phyloP scores from a whole-genome alignment of 2,329 filamentous ascomycete genomes.

The Alternaria ventricosa region DNA sequence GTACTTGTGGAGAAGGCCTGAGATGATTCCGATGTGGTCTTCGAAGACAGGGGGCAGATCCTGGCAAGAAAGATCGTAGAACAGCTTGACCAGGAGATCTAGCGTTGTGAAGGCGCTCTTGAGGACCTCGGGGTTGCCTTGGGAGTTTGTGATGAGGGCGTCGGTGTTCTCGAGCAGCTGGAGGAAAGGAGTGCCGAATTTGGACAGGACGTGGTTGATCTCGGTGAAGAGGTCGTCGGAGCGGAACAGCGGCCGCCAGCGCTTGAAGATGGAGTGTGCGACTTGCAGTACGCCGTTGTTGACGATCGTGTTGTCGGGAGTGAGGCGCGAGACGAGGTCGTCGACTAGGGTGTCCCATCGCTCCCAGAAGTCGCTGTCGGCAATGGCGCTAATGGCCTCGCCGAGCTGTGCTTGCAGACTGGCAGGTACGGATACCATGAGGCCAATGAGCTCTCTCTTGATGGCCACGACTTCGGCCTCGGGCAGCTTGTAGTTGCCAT shows the following conservation, averaged over 20 bases:
- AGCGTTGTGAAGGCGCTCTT: conserved; percentile 83
- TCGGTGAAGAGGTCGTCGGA: conserved; percentile 93
- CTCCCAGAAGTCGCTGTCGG: conserved; percentile 96
- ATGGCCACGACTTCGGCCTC: conserved; percentile 84
- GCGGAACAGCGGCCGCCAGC: conserved; percentile 92
- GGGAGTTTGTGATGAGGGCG: conserved; percentile 73
- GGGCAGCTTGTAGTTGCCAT: conserved; percentile 90
- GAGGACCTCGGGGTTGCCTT: conserved; percentile 75
- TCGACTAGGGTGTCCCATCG: conserved; percentile 95
- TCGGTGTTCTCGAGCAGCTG: conserved; percentile 77
- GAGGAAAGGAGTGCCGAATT: conserved; percentile 85
- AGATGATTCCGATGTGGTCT: conserved; percentile 80
- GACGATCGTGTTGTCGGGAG: conserved; percentile 77
- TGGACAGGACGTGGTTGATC: conserved; percentile 91
- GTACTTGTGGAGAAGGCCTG: conserved; percentile 87
- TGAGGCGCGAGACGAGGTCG: conserved; percentile 88
- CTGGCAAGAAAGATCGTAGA: conserved; percentile 97
- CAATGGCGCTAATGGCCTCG: conserved; percentile 95
- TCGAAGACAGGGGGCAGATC: conserved; percentile 95
- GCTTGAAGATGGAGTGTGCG: conserved; percentile 95
- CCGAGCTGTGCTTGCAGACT: conserved; percentile 92
- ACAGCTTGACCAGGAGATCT: conserved; percentile 86
- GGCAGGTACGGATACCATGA: conserved; percentile 92
- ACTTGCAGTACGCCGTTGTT: conserved; percentile 97
- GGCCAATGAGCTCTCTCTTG: conserved; percentile 91